phyloP scores from a whole-genome alignment of 1,139 yeast species.

The Williopsis jadinii region DNA sequence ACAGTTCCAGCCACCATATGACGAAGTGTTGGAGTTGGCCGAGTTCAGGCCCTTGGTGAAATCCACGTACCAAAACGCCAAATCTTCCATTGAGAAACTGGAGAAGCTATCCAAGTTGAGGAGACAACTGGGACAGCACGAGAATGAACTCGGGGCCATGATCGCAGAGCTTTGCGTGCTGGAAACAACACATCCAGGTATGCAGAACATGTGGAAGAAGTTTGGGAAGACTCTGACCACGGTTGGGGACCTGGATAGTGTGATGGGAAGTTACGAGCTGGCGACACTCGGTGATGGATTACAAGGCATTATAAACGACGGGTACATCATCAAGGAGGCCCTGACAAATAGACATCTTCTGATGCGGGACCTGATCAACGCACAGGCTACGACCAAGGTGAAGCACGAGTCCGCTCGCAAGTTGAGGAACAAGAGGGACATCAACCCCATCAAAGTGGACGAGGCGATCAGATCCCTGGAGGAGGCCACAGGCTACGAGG shows the following conservation, averaged over 20 bases:
- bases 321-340: conserved; percentile 86
- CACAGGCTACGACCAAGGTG: conserved; percentile 65
- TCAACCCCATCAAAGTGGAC: conserved; percentile 84
- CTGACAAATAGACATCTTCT: conserved; percentile 85
- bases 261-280: conserved; percentile 67
- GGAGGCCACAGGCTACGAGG: conserved; percentile 73
- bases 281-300: conserved; percentile 77
- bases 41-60: conserved; percentile 83
- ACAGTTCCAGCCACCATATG: conserved; percentile 88
- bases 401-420: conserved; percentile 72
- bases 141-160: conserved; percentile 60
- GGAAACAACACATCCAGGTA: conserved; percentile 53
- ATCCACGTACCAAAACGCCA: conserved; percentile 56
- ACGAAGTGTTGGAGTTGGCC: conserved; percentile 73
- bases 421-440: conserved; percentile 64
- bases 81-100: conserved; percentile 48
- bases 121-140: conserved; percentile 47
- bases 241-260: conserved; percentile 70
- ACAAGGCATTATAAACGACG: conserved; percentile 58
- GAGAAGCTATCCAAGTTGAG: conserved; percentile 50
- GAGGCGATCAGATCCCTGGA: conserved; percentile 81
- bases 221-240: conserved; percentile 61
- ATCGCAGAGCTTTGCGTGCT: conserved; percentile 41
- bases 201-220: conserved; percentile 79
- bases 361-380: conserved; percentile 80